Evolutionary conservation across 2,329 filamentous ascomycete species (phyloP).

Genomic region (Fusarium sublunatum): DNA sequence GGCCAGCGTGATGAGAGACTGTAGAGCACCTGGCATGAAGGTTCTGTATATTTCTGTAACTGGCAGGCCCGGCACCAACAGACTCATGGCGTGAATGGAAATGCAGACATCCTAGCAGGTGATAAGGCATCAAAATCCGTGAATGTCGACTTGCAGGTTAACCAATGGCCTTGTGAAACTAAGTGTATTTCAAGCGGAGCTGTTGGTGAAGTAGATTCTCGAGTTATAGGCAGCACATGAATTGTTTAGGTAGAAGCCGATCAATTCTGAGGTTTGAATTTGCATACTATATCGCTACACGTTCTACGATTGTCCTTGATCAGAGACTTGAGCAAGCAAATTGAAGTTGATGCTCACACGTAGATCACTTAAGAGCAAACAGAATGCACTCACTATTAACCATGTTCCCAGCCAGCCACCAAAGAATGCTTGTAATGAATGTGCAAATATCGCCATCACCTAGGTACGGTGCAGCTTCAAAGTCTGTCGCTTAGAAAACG

Average conservation of each 20-base stretch:
- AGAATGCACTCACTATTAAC: background rate
- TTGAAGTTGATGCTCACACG: too few relatives aligned
- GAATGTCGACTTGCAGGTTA: background rate
- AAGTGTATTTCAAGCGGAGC: background rate
- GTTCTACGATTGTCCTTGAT: too few relatives aligned
- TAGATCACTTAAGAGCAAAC: background rate
- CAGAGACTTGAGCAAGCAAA: too few relatives aligned
- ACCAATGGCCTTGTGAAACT: background rate
- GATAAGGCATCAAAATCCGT: constrained; percentile 1
- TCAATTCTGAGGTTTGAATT: background rate
- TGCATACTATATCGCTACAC: too few relatives aligned
- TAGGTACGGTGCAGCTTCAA: background rate
- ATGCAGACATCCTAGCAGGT: background rate
- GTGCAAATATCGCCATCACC: background rate
- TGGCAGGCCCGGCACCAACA: constrained; percentile 23
- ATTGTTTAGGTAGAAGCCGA: background rate
- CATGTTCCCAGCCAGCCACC: background rate
- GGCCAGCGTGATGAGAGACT: background rate
- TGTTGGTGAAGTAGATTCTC: background rate
- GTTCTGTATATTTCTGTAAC: constrained; percentile 4
- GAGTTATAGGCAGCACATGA: background rate
- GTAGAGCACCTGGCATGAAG: constrained; percentile 1
- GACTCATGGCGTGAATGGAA: background rate
- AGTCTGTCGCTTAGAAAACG: constrained; percentile 34
- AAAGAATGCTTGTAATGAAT: background rate